Base-by-base conservation (phyloP, 768 basidiomycete species). In the Filobasidium floriforme region DNA sequence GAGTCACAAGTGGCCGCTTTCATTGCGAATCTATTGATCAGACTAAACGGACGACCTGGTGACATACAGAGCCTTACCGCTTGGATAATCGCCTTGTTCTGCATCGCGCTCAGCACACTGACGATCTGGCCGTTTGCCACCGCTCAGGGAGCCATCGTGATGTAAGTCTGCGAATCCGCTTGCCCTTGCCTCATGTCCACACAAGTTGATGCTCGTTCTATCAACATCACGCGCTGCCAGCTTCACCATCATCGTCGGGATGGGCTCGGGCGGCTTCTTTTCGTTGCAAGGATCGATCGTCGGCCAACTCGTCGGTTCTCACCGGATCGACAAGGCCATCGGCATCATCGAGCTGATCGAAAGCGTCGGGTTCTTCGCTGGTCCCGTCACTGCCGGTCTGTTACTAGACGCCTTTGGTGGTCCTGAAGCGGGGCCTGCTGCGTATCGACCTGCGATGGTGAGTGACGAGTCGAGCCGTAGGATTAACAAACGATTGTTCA, bases 401-500 rank as follows among this genome's bases (percentile, higher is more conserved):
- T 55, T 70, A 19, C 41, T 70, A n/a, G 69, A 70, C 57, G 69
- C 69, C 1, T 66, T 70, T 55, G 69, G 69, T 46, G 69, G 69
- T 1, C 54, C 62, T 2, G 41, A 63, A n/a, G 28, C 57, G 32
- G 69, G 69, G 1, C 62, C 69, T 15, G 65, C 37, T 10, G 63
- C 69, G 7, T 70, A 70, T 61, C 40, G 52, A 12, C 69, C 69
- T 14, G 69, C 67, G 7, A 70, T 70, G 52, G 67, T 70, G 51
- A 65, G 69, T 60, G 32, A 4, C 32, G 32, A 37, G 32, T 37
- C 32, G 32, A 37, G 32, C 9, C 32, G 9, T 37, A n/a, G n/a
- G n/a, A n/a, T n/a, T n/a, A n/a, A n/a, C n/a, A n/a, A n/a, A n/a
- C n/a, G n/a, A n/a, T n/a, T 37, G 32, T 37, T 9, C 9, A 9